Evolutionary conservation across 768 basidiomycete genomes (phyloP).

Genomic region (Fomitopsis serialis): DNA sequence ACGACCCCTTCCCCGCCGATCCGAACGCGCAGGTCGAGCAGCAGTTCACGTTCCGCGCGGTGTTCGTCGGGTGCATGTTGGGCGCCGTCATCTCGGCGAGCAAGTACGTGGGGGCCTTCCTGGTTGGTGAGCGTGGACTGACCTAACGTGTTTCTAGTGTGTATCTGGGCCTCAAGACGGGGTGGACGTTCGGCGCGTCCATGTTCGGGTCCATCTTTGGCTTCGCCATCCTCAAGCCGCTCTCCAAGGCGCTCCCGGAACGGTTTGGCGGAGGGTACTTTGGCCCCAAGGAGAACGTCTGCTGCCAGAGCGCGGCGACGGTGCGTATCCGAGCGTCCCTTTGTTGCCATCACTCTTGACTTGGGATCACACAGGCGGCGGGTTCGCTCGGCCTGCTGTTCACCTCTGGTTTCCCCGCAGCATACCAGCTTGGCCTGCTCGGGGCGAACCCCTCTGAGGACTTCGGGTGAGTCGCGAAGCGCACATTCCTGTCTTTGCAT

Average conservation of each 20-base stretch:
- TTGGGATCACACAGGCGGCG: constrained; percentile 9
- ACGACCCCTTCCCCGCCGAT: constrained; percentile 15
- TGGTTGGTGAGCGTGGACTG: background rate
- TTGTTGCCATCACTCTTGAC: background rate
- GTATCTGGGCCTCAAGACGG: constrained; percentile 17
- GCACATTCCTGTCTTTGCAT: no score
- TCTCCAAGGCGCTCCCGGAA: constrained; percentile 12
- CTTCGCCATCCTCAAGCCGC: constrained; percentile 17
- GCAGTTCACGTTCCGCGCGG: constrained; percentile 16
- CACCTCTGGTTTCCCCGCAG: constrained; percentile 17
- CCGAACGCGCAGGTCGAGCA: constrained; percentile 13
- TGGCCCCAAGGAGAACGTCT: constrained; percentile 19
- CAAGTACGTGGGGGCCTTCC: constrained; percentile 7
- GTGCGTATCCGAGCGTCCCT: background rate
- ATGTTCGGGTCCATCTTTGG: constrained; percentile 19
- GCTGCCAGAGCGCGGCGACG: constrained; percentile 17
- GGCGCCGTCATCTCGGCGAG: constrained; percentile 18
- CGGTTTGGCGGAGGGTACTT: constrained; percentile 17
- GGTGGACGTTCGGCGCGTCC: constrained; percentile 18
- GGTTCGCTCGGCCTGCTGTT: constrained; percentile 17
- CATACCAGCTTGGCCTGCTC: constrained; percentile 16
- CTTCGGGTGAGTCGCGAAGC: constrained; percentile 8
- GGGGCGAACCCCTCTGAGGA: constrained; percentile 10
- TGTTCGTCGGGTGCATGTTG: constrained; percentile 13
- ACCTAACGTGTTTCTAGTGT: constrained; percentile 2